Evolutionary conservation across 1,139 yeast species (phyloP), one percentile per base, ranked within the genome.

Genomic region (Blastobotrys arbuscula): DNA sequence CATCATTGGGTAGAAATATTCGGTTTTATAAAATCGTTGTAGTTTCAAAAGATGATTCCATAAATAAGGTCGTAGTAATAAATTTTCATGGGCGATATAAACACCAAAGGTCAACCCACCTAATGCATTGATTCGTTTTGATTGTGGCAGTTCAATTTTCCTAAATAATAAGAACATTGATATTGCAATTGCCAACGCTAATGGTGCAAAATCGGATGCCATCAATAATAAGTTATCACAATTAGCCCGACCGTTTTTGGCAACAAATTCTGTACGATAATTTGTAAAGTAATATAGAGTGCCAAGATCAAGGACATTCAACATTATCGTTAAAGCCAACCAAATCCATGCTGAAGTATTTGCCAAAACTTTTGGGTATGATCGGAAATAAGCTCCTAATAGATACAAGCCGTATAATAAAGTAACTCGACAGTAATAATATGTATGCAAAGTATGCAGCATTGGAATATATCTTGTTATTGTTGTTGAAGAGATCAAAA

Each of bases 1-100:
- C 18, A 34, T 34, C 21, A 34, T 16, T 2, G 18, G 4, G 18
- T 6, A 34, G 13, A 34, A 34, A 23, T 26, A 18, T 8, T 18
- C 20, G 3, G 20, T 15, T n/a, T 26, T 40, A 35, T 40, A 40
- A 15, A 12, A 16, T 13, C 9, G n/a, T 12, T 40, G 4, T 15
- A 21, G 12, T 28, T 40, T 40, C 21, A 40, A 15, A 19, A 26
- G 10, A 19, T 42, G 18, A 21, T 33, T 23, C 45, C 45, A 42
- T 23, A 42, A 18, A 21, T 23, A 34, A 4, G 45, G 45, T n/a
- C 39, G 20, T 39, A 42, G 10, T 20, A 35, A n/a, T 12, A 18
- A 23, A 34, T 42, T 21, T 24, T 42, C 45, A 16, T 42, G 45
- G n/a, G 36, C 36, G 10, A 42, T n/a, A 42, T 42, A 42, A 16